Evolutionary conservation across 1,139 yeast species (phyloP).

Genomic region (Hansenula lynferdii): DNA sequence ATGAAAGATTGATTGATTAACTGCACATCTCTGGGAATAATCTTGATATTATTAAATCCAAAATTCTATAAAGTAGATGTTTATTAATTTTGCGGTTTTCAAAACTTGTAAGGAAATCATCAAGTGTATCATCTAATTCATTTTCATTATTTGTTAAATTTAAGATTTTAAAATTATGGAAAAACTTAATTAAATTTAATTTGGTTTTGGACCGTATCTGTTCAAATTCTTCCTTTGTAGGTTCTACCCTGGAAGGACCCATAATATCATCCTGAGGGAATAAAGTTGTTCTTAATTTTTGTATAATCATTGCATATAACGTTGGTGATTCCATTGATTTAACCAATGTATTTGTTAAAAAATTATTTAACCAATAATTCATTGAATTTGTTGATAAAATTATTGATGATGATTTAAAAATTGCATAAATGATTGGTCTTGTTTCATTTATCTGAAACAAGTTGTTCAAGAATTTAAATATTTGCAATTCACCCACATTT

Average conservation of each 20-base stretch:
- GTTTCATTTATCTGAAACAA: slow-evolving; percentile 9
- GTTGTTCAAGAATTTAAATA: slow-evolving; percentile 14
- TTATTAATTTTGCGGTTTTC: slow-evolving; percentile 34
- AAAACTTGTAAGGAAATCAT: slow-evolving; percentile 30
- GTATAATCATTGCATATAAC: slow-evolving; percentile 23
- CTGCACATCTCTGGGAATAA: slow-evolving; percentile 33
- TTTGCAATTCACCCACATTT: slow-evolving; percentile 6
- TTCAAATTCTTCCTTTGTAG: slow-evolving; percentile 16
- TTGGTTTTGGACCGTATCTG: slow-evolving; percentile 16
- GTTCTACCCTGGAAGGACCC: slow-evolving; percentile 34
- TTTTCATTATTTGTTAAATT: no score
- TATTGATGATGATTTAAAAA: slow-evolving; percentile 18
- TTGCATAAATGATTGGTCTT: slow-evolving; percentile 25
- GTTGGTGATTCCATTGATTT: slow-evolving; percentile 15
- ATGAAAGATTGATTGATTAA: slow-evolving; percentile 1
- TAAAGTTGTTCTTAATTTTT: slow-evolving; percentile 26
- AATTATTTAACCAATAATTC: slow-evolving; percentile 22
- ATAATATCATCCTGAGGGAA: slow-evolving; percentile 35
- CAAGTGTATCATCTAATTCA: slow-evolving; percentile 24
- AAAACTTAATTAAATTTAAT: slow-evolving; percentile 7
- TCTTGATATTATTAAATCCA: slow-evolving; percentile 32
- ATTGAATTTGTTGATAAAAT: slow-evolving; percentile 4
- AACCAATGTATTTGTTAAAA: slow-evolving; percentile 20
- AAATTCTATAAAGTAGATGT: slow-evolving; percentile 31
- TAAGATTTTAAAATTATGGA: slow-evolving; percentile 14